Base-by-base conservation (phyloP, 2,329 filamentous ascomycete genomes). In the Neocatenulostroma microsporum region DNA sequence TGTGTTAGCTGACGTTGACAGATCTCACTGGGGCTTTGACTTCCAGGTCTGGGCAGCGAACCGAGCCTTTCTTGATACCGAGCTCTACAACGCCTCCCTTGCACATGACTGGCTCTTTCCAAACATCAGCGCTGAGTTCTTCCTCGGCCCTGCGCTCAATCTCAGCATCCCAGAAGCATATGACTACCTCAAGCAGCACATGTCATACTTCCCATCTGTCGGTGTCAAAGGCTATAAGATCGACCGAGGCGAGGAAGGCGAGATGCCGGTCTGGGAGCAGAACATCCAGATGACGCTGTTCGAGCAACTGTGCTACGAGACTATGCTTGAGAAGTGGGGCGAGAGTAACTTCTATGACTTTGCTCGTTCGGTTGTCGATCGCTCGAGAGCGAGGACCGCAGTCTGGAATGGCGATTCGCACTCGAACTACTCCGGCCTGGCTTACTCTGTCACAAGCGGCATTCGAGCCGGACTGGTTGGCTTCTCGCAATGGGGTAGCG, bases 181-280 rank as follows among this genome's bases (percentile, higher is more conserved):
- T 42, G 30, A 48, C 11, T 63, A 61, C 42, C 55, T 61, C 42
- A 46, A 54, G n/a, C 32, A 49, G 8, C 44, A 46, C 24, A 38
- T 63, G 5, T 40, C 41, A 14, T 48, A 50, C 33, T 62, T 61
- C 36, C 44, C 60, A n/a, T 38, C 44, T 5, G 42, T 59, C 4
- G 60, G 60, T 10, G 55, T 61, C 8, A 55, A 53, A 27, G 60
- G 60, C 5, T 63, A 58, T 40, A 63, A 62, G 39, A 62, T 63
- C 36, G 59, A 63, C 28, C 52, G 59, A 18, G 59, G 60, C 17
- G 60, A 63, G 32, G 60, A 63, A 46, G 50, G 45, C n/a, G 60
- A 62, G 41, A 60, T 61, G 58, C 60, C 60, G 2, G 56, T 51
- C 5, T 56, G 47, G 28, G 53, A 55, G 30, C 60, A 63, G 34